Percentiles rank a stretch among this genome's conserved stretches.
Evolutionary conservation across 2,329 filamentous ascomycete species (phyloP).

Genomic region (Pezicula rhizophila): DNA sequence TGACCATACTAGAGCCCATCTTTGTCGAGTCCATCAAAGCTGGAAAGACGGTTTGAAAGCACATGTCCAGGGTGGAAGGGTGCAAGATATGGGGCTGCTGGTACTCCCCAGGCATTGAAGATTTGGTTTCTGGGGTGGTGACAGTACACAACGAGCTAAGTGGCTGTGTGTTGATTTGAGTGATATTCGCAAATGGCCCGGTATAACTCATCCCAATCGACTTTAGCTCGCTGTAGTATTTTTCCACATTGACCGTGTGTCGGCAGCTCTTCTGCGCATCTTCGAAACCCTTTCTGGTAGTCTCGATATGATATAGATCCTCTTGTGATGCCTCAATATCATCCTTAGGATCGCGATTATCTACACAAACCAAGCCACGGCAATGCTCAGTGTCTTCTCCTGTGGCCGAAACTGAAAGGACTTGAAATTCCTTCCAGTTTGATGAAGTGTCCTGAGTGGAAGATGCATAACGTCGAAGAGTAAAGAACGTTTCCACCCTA

Average conservation of each 20-base stretch:
- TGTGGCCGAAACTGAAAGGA: not conserved
- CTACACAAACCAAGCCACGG: not conserved
- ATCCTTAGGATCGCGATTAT: not conserved
- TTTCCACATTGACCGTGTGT: slow-evolving; percentile 21
- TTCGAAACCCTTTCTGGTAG: not conserved
- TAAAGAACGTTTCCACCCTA: slow-evolving; percentile 39
- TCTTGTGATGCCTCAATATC: not conserved
- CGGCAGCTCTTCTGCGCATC: slow-evolving; percentile 21
- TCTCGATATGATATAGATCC: not conserved
- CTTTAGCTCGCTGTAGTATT: slow-evolving; percentile 38
- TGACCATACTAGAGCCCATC: not conserved
- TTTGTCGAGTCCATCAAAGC: slow-evolving; percentile 15
- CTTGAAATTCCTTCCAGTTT: slow-evolving; percentile 44
- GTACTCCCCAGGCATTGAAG: slow-evolving; percentile 44
- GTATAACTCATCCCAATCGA: slow-evolving; percentile 43
- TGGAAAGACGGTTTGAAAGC: slow-evolving; percentile 5
- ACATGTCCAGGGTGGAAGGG: slow-evolving; percentile 46
- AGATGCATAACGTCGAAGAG: slow-evolving; percentile 35
- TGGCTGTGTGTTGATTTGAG: slow-evolving; percentile 33
- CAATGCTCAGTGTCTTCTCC: slow-evolving; percentile 29
- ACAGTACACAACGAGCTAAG: slow-evolving; percentile 25
- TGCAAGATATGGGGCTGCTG: slow-evolving; percentile 50
- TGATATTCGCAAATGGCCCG: slow-evolving; percentile 41
- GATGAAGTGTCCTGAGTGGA: slow-evolving; percentile 33
- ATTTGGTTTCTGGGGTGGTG: slow-evolving; percentile 33